Evolutionary conservation across 352 stramenopile species (phyloP).

Genomic region (Pythium phragmiticola): DNA sequence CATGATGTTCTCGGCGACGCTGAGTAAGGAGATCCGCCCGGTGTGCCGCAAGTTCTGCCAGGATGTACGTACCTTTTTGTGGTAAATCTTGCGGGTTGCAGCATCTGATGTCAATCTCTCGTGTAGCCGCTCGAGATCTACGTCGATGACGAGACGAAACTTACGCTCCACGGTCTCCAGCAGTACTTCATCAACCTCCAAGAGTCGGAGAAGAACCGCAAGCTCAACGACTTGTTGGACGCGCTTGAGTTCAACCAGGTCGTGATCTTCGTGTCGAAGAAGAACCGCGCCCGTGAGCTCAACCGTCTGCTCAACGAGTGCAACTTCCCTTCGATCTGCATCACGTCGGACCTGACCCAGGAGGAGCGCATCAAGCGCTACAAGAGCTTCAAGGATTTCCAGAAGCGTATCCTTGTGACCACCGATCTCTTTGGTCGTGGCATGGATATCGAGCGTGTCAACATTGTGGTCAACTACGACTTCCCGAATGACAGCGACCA

Average conservation of each 20-base stretch:
- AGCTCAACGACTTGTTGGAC: slow-evolving; percentile 99
- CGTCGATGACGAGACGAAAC: slow-evolving; percentile 99
- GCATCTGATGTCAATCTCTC: background rate
- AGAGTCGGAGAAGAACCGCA: slow-evolving; percentile 99
- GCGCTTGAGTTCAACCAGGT: slow-evolving; percentile 99
- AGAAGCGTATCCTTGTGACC: slow-evolving; percentile 99
- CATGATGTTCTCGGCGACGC: slow-evolving; percentile 99
- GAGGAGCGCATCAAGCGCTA: slow-evolving; percentile 98
- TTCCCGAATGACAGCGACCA: slow-evolving; percentile 98
- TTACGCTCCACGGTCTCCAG: slow-evolving; percentile 99
- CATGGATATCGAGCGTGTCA: slow-evolving; percentile 99
- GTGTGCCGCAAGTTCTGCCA: slow-evolving; percentile 99
- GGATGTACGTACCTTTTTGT: slow-evolving; percentile 77
- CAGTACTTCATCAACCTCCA: slow-evolving; percentile 99
- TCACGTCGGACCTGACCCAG: slow-evolving; percentile 97
- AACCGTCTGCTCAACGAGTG: slow-evolving; percentile 98
- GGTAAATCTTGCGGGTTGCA: background rate
- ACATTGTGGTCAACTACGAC: slow-evolving; percentile 99
- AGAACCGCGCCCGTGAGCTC: slow-evolving; percentile 96
- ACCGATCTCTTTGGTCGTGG: slow-evolving; percentile 99
- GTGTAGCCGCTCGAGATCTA: slow-evolving; percentile 99
- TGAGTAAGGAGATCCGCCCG: slow-evolving; percentile 98
- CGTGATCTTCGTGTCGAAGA: slow-evolving; percentile 98
- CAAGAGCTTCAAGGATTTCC: slow-evolving; percentile 99
- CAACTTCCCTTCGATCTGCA: slow-evolving; percentile 99